Evolutionary conservation across 257 asterid species (phyloP).

Genomic region (Plantago elongata): DNA sequence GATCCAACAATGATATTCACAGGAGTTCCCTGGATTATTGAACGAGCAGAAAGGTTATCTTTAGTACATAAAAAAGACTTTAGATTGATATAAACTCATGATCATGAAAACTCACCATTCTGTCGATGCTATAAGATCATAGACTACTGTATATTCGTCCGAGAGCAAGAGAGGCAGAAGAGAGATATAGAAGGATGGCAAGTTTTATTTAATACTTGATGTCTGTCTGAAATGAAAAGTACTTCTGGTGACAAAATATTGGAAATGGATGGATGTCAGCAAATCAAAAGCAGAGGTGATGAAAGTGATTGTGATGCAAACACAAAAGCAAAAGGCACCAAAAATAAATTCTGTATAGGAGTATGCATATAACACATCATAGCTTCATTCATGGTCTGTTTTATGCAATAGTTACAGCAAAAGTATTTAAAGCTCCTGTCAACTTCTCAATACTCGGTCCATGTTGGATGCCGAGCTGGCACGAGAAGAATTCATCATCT

Average conservation of each 20-base stretch:
- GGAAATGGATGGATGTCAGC: constrained; percentile 52
- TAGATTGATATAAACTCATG: constrained; percentile 15
- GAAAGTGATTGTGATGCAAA: constrained; percentile 50
- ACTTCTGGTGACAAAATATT: constrained; percentile 25
- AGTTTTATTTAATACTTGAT: constrained; percentile 34
- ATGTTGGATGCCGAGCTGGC: constrained; percentile 72
- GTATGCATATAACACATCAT: neutral
- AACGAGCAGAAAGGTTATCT: constrained; percentile 22
- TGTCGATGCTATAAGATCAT: constrained; percentile 54
- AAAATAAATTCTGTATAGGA: no score
- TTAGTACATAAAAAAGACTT: neutral
- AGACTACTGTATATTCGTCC: constrained; percentile 23
- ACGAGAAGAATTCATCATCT: constrained; percentile 22
- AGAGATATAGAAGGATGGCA: constrained; percentile 26
- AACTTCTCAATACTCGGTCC: constrained; percentile 43
- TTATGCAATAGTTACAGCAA: neutral
- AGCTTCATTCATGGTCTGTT: neutral
- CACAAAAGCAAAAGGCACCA: constrained; percentile 55
- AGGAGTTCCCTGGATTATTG: constrained; percentile 77
- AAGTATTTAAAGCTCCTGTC: constrained; percentile 29
- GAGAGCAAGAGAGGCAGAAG: constrained; percentile 16
- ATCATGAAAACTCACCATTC: constrained; percentile 56
- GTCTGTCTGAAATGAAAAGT: constrained; percentile 33
- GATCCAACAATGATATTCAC: constrained; percentile 87
- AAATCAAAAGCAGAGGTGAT: constrained; percentile 57